These are phyloP conservation scores for Cryphonectria naterciae DNA, from an alignment of 2,329 filamentous ascomycete genomes.

Conservation along the genomic window DNA sequence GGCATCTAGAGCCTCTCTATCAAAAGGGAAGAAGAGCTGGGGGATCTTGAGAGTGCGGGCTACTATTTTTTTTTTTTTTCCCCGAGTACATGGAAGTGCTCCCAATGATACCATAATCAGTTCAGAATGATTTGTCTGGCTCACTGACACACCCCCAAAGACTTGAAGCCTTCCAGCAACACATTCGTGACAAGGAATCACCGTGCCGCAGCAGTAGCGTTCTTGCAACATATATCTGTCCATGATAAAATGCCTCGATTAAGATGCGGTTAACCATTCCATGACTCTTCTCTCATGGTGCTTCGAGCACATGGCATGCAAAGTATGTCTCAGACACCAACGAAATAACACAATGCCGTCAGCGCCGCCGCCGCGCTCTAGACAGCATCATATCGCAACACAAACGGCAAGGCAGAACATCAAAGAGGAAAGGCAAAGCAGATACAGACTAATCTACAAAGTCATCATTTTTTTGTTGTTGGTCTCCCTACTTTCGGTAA, in stretches of 20 bases:
- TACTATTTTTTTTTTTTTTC: too few species aligned
- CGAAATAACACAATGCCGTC: neutral
- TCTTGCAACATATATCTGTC: neutral
- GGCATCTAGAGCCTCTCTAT: neutral
- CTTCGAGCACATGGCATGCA: neutral
- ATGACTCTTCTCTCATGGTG: neutral
- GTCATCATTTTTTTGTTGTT: neutral
- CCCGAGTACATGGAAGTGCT: neutral
- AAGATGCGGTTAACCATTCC: neutral
- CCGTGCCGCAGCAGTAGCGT: neutral
- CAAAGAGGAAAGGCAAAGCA: neutral
- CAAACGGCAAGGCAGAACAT: neutral
- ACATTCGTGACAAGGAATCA: neutral
- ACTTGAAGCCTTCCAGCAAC: neutral
- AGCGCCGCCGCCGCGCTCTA: neutral
- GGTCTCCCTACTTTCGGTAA: neutral
- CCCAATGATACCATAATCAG: conserved; percentile 16
- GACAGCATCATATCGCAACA: neutral
- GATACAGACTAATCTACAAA: neutral
- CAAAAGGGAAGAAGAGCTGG: neutral
- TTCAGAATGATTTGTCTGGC: neutral
- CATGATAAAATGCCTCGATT: neutral
- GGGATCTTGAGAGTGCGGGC: neutral
- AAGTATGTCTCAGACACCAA: neutral
- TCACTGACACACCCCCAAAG: too few species aligned